Evolutionary conservation across 331 rosid species (phyloP).

Genomic region (Phaseolus coccineus): DNA sequence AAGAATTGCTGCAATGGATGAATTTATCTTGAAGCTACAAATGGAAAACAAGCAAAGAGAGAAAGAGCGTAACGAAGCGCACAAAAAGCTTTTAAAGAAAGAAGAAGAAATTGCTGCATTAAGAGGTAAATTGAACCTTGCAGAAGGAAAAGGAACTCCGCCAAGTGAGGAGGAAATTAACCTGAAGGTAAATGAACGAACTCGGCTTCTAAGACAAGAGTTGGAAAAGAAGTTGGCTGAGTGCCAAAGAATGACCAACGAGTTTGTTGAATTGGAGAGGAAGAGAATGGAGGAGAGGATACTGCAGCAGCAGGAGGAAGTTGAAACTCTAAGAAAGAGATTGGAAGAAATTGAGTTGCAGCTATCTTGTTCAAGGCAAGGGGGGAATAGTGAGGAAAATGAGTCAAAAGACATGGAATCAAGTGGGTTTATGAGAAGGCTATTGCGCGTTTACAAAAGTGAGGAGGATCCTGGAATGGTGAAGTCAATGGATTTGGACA

Average conservation of each 20-base stretch:
- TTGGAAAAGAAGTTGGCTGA: constrained; percentile 89
- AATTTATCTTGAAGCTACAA: constrained; percentile 86
- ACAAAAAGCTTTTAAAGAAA: constrained; percentile 75
- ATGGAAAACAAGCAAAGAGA: constrained; percentile 86
- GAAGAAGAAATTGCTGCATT: constrained; percentile 81
- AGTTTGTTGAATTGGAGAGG: constrained; percentile 87
- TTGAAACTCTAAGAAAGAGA: constrained; percentile 81
- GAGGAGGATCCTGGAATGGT: constrained; percentile 78
- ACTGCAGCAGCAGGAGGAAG: constrained; percentile 89
- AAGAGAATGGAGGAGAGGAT: constrained; percentile 95
- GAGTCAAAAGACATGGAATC: constrained; percentile 62
- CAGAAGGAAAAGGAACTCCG: constrained; percentile 57
- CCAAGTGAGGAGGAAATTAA: constrained; percentile 83
- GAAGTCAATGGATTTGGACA: constrained; percentile 89
- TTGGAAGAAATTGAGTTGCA: constrained; percentile 85
- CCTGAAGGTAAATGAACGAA: constrained; percentile 73
- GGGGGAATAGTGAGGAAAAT: constrained; percentile 43
- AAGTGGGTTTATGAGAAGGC: constrained; percentile 66
- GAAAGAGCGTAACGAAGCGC: constrained; percentile 84
- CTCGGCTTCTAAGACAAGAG: constrained; percentile 69
- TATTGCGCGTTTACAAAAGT: constrained; percentile 66
- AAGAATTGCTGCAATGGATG: constrained; percentile 94
- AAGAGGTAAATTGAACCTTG: constrained; percentile 65
- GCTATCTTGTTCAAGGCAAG: constrained; percentile 60
- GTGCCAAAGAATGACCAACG: constrained; percentile 91